A percentile compares a stretch with the other conserved stretches of the same genome.
Evolutionary conservation across 805 yeast genomes (phyloP).

Genomic region (Saccharomyces cerevisiae): DNA sequence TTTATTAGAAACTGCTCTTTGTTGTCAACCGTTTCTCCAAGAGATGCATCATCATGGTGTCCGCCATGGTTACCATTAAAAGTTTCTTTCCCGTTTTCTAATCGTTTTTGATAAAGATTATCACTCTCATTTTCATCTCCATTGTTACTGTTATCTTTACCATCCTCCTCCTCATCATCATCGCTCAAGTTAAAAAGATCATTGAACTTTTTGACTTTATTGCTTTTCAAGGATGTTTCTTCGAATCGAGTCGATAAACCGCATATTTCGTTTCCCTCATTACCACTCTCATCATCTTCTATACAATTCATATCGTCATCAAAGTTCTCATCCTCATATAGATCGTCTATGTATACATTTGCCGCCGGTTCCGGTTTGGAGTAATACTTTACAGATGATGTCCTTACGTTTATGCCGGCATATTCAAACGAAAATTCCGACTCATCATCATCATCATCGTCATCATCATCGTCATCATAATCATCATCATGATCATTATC

Average conservation of each 20-base stretch:
- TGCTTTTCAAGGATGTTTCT: not conserved
- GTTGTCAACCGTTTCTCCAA: not conserved
- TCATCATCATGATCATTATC: constrained; percentile 7
- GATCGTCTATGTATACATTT: constrained; percentile 32
- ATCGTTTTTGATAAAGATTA: too few relatives aligned
- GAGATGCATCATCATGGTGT: not conserved
- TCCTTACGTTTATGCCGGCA: constrained; percentile 40
- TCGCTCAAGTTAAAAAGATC: constrained; percentile 23
- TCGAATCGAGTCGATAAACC: not conserved
- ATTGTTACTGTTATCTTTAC: not conserved
- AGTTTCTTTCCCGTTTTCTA: too few relatives aligned
- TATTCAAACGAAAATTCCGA: constrained; percentile 44
- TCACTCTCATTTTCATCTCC: constrained; percentile 3
- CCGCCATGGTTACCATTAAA: too few relatives aligned
- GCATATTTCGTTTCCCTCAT: not conserved
- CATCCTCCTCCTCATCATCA: constrained; percentile 6
- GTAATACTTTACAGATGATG: constrained; percentile 47
- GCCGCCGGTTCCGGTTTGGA: constrained; percentile 26
- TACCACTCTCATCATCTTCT: constrained; percentile 1
- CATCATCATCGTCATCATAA: constrained; percentile 5
- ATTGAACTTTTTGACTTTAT: constrained; percentile 11
- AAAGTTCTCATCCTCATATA: constrained; percentile 34
- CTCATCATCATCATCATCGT: constrained; percentile 18
- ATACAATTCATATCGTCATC: constrained; percentile 35
- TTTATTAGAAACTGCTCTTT: not conserved